Evolutionary conservation across 768 basidiomycete genomes (phyloP), one percentile per base, ranked within the genome.

Genomic region (Pisolithus orientalis): DNA sequence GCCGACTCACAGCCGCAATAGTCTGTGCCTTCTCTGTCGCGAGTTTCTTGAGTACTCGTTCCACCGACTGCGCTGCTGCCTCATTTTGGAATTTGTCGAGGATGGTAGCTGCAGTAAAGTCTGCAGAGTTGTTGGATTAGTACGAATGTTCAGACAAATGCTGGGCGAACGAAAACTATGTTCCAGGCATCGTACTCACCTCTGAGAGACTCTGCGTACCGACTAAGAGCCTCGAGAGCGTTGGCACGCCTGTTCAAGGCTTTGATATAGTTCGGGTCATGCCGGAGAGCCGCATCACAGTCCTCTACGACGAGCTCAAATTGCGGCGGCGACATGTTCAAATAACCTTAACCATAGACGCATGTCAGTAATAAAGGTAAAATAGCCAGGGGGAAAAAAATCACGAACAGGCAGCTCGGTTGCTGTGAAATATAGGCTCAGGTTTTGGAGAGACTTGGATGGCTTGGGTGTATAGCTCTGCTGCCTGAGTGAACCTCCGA

Each of bases 21-120:
- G 87, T 80, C 16, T 79, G 70, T 0, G 91, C 89, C 66, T 87
- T 85, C 62, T 83, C 74, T 1, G 77, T 70, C 0, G 95, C 79
- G 31, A 96, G 70, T 55, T 84, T 83, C 70, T 94, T 94, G 62
- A 98, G 71, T 17, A 95, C 90, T n/a, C 93, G 83, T 66, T 98
- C 96, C 7, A 98, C 92, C 0, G 89, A 75, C 49, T 83, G 77
- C 4, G 87, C 82, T 1, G 93, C 86, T 1, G 72, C 59, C 56
- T 88, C 82, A 62, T 94, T 92, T 64, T 85, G 78, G 82, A 98
- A 96, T 62, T 86, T 84, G 68, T 94, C 92, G 39, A 99, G 79
- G 57, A 99, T 95, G 14, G 94, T 93, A 0, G 90, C 85, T n/a
- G 95, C 91, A 0, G 95, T 97, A 75, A 85, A 98, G 68, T 99